phyloP scores from a whole-genome alignment of 805 yeast genomes.

The Pichia rugopelliculosa region DNA sequence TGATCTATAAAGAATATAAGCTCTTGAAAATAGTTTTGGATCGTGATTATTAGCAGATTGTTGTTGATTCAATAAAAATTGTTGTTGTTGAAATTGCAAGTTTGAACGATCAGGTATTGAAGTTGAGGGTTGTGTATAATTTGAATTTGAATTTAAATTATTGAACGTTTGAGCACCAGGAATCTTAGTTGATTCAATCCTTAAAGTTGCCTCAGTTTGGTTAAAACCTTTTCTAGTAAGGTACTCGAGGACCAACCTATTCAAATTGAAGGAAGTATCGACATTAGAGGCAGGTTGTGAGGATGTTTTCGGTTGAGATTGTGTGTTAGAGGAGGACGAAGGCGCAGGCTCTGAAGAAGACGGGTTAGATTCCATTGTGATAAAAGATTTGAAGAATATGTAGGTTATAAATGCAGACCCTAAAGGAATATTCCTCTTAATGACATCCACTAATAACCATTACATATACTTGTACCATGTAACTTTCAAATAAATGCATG shows the following conservation, averaged over 20 bases:
- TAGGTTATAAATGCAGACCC: too few species aligned
- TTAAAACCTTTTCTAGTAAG: slow-evolving; percentile 90
- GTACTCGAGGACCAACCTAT: slow-evolving; percentile 86
- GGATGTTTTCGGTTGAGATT: slow-evolving; percentile 16
- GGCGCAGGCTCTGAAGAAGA: neutral
- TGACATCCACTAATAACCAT: too few species aligned
- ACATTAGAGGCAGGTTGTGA: slow-evolving; percentile 11
- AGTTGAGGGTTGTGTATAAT: slow-evolving; percentile 25
- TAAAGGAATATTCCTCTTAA: too few species aligned
- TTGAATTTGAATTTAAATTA: slow-evolving; percentile 39
- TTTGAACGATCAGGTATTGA: slow-evolving; percentile 31
- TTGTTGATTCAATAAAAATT: slow-evolving; percentile 24
- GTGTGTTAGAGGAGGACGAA: neutral
- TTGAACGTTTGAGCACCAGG: slow-evolving; percentile 44
- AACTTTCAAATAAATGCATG: too few species aligned
- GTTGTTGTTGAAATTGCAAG: slow-evolving; percentile 26
- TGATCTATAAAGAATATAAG: slow-evolving; percentile 68
- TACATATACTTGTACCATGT: too few species aligned
- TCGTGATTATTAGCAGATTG: slow-evolving; percentile 37
- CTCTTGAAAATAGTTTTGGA: slow-evolving; percentile 70
- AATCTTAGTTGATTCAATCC: slow-evolving; percentile 72
- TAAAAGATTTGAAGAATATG: too few species aligned
- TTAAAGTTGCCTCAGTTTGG: slow-evolving; percentile 86
- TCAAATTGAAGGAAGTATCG: slow-evolving; percentile 29
- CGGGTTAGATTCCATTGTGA: neutral